Base-by-base conservation (phyloP, 768 basidiomycete genomes). In the Termitomyces sp. region DNA sequence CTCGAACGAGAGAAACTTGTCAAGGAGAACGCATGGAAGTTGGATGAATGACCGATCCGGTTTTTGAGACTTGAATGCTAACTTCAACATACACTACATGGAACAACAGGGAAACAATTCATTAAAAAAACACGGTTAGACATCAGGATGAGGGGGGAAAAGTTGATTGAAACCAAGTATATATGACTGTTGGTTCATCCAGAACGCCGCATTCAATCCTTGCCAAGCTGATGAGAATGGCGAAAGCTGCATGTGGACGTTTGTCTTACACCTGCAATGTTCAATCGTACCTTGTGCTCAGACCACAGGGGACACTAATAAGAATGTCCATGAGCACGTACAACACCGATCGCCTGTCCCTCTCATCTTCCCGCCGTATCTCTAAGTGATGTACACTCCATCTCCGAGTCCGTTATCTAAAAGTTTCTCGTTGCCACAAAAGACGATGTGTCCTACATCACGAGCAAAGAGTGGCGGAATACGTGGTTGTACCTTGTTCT, bases 21-120 rank as follows among this genome's bases (percentile, higher is more conserved):
- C 46, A 93, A 92, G 64, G 89, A 92, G 66, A 93, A 93, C 63
- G 80, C 81, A 23, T 93, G 90, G 90, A 79, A 68, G 39, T 64
- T 91, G 54, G 83, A 87, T 61, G 72, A 76, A 13, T 68, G 55
- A 60, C 31, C 31, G 25, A n/a, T 16, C 13, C 6, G 47, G 16
- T 11, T 10, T 7, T 2, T 13, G 16, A 23, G 23, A 20, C 20
- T 31, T 29, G 29, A 36, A 12, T 35, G 32, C 23, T n/a, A 20
- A 47, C 15, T 47, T 12, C 9, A 20, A 10, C 16, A 18, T 29
- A 18, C 31, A 20, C 31, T 18, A 2, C 29, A 31, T 27, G 7
- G 18, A 36, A 32, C 47, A 36, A 15, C 2, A 3, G 23, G 33
- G 3, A 6, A 36, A 16, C 23, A 22, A n/a, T 27, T 3, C 3